A percentile compares a stretch with the other conserved stretches of the same genome.
These are phyloP conservation scores for Nematocida parisii DNA, from an alignment of 371 early-diverging fungal species.

Conservation along the genomic window DNA sequence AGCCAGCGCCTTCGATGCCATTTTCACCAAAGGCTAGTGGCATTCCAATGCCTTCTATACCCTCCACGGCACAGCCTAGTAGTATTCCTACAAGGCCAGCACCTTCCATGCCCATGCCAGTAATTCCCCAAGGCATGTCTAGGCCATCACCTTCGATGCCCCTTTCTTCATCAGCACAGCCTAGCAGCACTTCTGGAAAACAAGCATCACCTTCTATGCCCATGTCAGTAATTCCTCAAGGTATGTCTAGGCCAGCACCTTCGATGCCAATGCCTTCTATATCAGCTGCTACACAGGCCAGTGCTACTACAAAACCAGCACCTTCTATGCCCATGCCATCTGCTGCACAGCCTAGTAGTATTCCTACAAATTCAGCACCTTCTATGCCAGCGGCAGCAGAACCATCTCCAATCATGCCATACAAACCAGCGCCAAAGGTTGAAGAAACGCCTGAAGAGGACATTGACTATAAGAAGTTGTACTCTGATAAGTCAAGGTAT, in stretches of 20 bases:
- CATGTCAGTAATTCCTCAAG: not conserved
- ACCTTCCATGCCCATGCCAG: not conserved
- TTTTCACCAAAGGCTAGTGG: not conserved
- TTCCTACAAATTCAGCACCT: not conserved
- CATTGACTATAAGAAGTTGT: slow-evolving; percentile 26
- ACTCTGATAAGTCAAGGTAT: slow-evolving; percentile 40
- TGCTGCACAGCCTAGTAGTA: not conserved
- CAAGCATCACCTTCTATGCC: not conserved
- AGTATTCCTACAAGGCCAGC: not conserved
- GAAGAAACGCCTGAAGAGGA: not conserved
- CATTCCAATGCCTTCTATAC: not conserved
- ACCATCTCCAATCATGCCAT: too few species aligned
- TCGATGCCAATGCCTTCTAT: not conserved
- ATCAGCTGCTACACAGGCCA: not conserved
- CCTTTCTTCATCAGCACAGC: too few species aligned
- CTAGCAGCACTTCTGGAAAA: too few species aligned
- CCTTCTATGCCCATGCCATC: not conserved
- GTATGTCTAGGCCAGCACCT: not conserved
- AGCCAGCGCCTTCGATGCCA: not conserved
- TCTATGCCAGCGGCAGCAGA: not conserved
- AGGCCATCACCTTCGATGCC: not conserved
- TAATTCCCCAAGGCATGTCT: not conserved
- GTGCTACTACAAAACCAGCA: not conserved
- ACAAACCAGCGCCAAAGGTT: not conserved
- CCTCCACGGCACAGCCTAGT: not conserved